A percentile compares a stretch with the other conserved stretches of the same genome.
phyloP scores from a whole-genome alignment of 441 rosid genomes.

The Populus hybrid region DNA sequence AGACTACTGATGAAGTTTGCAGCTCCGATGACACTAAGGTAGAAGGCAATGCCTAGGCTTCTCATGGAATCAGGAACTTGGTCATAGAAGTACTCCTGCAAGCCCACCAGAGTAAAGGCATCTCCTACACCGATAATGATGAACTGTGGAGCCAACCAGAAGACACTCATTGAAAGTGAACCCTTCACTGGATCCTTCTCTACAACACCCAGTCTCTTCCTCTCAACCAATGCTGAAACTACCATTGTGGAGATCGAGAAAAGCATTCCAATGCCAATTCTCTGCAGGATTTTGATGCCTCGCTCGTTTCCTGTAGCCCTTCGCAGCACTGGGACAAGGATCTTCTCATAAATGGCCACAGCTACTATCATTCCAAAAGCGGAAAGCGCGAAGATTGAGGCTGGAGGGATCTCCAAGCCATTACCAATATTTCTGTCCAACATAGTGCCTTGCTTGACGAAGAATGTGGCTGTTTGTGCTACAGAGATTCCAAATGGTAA shows the following conservation, averaged over 20 bases:
- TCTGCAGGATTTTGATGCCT: constrained; percentile 76
- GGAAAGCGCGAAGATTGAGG: constrained; percentile 52
- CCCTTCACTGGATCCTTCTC: constrained; percentile 31
- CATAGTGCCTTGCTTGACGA: constrained; percentile 70
- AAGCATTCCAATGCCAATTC: constrained; percentile 85
- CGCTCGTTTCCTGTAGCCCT: constrained; percentile 58
- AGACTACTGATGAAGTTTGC: constrained; percentile 69
- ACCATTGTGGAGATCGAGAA: constrained; percentile 65
- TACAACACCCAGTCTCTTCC: constrained; percentile 40
- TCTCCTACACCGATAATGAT: constrained; percentile 59
- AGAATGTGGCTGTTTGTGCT: constrained; percentile 74
- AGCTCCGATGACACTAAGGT: constrained; percentile 70
- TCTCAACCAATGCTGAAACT: constrained; percentile 68
- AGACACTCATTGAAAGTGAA: constrained; percentile 56
- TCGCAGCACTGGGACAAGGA: constrained; percentile 53
- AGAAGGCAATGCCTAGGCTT: constrained; percentile 75
- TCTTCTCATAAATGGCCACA: constrained; percentile 58
- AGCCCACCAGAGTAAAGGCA: constrained; percentile 65
- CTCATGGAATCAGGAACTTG: constrained; percentile 89
- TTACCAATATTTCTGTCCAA: constrained; percentile 47
- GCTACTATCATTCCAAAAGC: constrained; percentile 66
- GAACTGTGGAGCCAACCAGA: constrained; percentile 78
- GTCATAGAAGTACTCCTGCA: constrained; percentile 81
- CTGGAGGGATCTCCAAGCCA: constrained; percentile 62
- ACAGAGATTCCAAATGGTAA: constrained; percentile 70